Percentiles rank a stretch among this genome's conserved stretches.
These are phyloP conservation scores for Fistulina hepatica DNA, from an alignment of 1,284 basidiomycete species.

Conservation along the genomic window DNA sequence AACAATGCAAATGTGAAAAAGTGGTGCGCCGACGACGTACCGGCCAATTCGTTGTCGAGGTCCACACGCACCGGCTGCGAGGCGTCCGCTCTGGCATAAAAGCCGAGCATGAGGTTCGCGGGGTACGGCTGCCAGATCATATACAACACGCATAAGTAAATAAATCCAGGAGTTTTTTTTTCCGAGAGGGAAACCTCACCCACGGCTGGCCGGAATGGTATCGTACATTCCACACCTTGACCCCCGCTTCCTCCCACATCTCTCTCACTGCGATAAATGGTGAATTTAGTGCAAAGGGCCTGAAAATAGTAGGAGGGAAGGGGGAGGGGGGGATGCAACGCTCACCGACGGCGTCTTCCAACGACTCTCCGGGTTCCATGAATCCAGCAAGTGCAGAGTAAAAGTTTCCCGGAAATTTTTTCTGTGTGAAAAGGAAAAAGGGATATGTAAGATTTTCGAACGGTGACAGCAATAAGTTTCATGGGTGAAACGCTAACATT, in stretches of 20 bases:
- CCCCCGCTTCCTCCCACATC: slow-evolving; percentile 91
- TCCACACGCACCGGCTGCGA: slow-evolving; percentile 71
- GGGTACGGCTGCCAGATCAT: slow-evolving; percentile 69
- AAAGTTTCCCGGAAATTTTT: slow-evolving; percentile 57
- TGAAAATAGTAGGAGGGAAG: no score
- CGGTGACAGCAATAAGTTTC: background rate
- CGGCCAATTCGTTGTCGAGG: slow-evolving; percentile 93
- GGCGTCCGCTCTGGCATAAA: slow-evolving; percentile 70
- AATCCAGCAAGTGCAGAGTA: slow-evolving; percentile 90
- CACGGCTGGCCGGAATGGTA: slow-evolving; percentile 86
- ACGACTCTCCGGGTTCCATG: slow-evolving; percentile 86
- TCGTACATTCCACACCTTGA: slow-evolving; percentile 71
- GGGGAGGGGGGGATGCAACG: no score
- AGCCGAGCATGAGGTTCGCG: slow-evolving; percentile 86
- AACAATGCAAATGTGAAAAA: no score
- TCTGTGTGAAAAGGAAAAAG: slow-evolving; percentile 27
- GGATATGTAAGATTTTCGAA: background rate
- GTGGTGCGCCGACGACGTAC: no score
- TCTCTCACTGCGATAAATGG: no score
- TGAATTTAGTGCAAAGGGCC: no score
- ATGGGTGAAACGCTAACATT: slow-evolving; percentile 44
- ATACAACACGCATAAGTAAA: no score
- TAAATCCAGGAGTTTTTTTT: no score
- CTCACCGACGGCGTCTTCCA: no score
- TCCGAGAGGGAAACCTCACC: no score